A percentile compares a stretch with the other conserved stretches of the same genome.
These are phyloP conservation scores for Geoglossum glabrum DNA, from an alignment of 495 filamentous ascomycete species.

Conservation along the genomic window DNA sequence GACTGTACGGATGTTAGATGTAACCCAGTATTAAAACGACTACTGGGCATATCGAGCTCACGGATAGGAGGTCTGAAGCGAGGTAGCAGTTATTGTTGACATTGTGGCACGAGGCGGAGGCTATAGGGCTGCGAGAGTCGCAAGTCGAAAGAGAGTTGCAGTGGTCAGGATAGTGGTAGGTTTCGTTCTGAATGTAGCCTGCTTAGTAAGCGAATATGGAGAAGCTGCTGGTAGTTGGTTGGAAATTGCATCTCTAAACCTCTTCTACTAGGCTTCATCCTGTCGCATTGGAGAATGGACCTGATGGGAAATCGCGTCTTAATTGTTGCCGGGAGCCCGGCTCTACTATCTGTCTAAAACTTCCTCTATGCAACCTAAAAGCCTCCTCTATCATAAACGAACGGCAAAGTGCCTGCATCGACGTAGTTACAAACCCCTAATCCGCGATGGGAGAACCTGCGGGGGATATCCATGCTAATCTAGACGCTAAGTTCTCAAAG, in stretches of 20 bases:
- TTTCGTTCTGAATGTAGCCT: background rate
- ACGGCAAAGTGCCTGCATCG: background rate
- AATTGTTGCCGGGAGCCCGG: background rate
- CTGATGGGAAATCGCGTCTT: background rate
- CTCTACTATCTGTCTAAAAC: background rate
- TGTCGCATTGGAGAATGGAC: no score
- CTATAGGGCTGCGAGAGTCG: background rate
- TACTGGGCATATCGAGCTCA: slow-evolving; percentile 16
- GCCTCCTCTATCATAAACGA: background rate
- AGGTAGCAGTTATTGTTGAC: slow-evolving; percentile 51
- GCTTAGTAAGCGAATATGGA: background rate
- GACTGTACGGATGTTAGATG: slow-evolving; percentile 23
- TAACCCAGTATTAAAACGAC: background rate
- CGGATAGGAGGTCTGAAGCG: slow-evolving; percentile 53
- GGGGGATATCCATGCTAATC: background rate
- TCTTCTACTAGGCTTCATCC: no score
- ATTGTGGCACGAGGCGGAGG: slow-evolving; percentile 22
- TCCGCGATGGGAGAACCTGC: background rate
- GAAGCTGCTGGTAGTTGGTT: no score
- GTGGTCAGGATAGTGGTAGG: background rate
- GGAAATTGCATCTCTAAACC: no score
- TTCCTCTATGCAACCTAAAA: background rate
- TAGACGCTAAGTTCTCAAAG: slow-evolving; percentile 21
- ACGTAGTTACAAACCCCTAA: no score
- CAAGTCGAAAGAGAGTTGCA: background rate